These are phyloP conservation scores for Hypoxylon sp. DNA, from an alignment of 2,329 filamentous ascomycete species.

Conservation along the genomic window DNA sequence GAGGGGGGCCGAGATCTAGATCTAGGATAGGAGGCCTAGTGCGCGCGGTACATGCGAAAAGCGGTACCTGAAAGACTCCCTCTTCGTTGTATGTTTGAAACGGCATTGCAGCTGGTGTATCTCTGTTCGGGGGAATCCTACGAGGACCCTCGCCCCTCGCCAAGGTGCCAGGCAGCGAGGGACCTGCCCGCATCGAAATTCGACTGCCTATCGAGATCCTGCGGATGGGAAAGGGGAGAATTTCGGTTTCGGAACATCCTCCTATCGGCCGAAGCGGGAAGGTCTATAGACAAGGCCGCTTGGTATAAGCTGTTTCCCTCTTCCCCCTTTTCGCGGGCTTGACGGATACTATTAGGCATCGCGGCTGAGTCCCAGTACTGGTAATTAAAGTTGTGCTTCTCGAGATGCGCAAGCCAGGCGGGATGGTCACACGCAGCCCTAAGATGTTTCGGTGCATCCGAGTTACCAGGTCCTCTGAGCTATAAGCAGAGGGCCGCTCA, in stretches of 20 bases:
- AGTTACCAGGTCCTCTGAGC: neutral
- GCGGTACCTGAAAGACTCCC: too few species aligned
- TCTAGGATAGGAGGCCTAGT: constrained; percentile 8
- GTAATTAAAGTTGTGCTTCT: constrained; percentile 11
- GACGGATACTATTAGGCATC: constrained; percentile 1
- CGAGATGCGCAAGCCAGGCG: neutral
- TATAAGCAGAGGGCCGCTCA: neutral
- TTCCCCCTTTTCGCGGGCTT: too few species aligned
- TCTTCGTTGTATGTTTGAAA: constrained; percentile 28
- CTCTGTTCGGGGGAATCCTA: constrained; percentile 3
- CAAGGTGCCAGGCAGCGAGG: too few species aligned
- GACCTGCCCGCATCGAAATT: constrained; percentile 22
- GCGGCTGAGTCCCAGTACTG: constrained; percentile 10
- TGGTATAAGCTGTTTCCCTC: neutral
- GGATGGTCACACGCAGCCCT: too few species aligned
- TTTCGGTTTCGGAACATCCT: neutral
- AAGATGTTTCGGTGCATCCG: neutral
- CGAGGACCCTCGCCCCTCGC: too few species aligned
- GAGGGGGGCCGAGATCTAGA: neutral
- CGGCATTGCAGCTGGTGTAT: constrained; percentile 14
- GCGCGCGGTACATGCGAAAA: neutral
- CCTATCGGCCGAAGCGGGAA: neutral
- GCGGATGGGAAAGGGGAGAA: constrained; percentile 2
- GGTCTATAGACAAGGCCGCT: constrained; percentile 1
- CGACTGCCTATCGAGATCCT: constrained; percentile 9